These are phyloP conservation scores for Neopestalotiopsis rosae DNA, from an alignment of 2,329 filamentous ascomycete species.

Conservation along the genomic window DNA sequence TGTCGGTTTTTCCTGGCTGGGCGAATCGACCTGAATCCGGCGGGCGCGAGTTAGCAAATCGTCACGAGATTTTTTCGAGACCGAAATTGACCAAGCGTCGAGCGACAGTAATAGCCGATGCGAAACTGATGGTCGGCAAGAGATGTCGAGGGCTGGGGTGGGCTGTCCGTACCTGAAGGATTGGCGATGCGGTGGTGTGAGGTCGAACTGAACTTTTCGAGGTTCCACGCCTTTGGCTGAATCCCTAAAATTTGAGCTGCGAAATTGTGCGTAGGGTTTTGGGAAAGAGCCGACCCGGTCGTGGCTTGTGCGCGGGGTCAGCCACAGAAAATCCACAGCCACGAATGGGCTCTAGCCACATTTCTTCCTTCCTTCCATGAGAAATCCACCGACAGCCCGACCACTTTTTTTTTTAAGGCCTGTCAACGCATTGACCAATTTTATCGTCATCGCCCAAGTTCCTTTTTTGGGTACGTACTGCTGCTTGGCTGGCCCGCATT, in stretches of 20 bases:
- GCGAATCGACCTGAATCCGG: slow-evolving; percentile 37
- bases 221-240: slow-evolving; percentile 15
- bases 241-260: slow-evolving; percentile 20
- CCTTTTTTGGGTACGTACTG: too few species aligned
- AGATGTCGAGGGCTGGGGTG: slow-evolving; percentile 1
- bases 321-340: slow-evolving; percentile 11
- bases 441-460: too few species aligned
- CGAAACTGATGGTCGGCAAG: slow-evolving; percentile 10
- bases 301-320: slow-evolving; percentile 8
- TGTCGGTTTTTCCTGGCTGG: slow-evolving; percentile 62
- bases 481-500: too few species aligned
- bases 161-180: slow-evolving; percentile 33
- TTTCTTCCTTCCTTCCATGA: slow-evolving; percentile 4
- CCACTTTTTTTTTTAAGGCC: background rate
- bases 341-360: background rate
- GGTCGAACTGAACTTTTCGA: slow-evolving; percentile 27
- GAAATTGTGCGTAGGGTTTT: slow-evolving; percentile 26
- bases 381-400: background rate
- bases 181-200: slow-evolving; percentile 36
- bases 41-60: slow-evolving; percentile 9
- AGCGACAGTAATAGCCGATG: background rate
- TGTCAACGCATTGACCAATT: background rate
- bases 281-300: slow-evolving; percentile 8
- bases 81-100: background rate
- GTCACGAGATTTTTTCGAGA: background rate